These are phyloP conservation scores for Chaetomium cochliodes DNA, from an alignment of 495 filamentous ascomycete species.

Conservation along the genomic window DNA sequence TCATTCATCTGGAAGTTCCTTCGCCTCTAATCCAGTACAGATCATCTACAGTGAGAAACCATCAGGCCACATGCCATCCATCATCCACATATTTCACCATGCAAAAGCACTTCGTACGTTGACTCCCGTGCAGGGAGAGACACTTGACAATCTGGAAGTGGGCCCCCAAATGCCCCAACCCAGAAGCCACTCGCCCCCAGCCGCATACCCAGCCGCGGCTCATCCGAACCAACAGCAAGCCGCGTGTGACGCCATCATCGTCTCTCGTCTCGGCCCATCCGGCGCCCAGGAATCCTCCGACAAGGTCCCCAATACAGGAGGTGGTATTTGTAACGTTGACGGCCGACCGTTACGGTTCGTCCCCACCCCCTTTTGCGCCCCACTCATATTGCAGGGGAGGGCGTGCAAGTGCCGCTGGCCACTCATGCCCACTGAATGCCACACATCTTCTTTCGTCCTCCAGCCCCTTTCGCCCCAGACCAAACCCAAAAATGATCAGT, in stretches of 20 bases:
- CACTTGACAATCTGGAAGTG: not conserved
- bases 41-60: not conserved
- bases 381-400: too few species aligned
- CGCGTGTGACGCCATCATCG: conserved; percentile 1
- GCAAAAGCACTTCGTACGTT: too few species aligned
- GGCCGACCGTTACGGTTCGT: too few species aligned
- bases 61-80: not conserved
- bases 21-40: not conserved
- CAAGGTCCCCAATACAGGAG: not conserved
- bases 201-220: not conserved
- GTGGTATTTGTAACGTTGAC: not conserved
- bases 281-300: not conserved
- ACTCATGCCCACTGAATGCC: too few species aligned
- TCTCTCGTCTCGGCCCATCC: not conserved
- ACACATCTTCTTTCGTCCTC: too few species aligned
- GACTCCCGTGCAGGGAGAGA: too few species aligned
- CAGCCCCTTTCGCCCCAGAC: too few species aligned
- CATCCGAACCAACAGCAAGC: not conserved
- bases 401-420: too few species aligned
- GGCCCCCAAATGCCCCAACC: not conserved
- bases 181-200: not conserved
- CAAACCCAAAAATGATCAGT: too few species aligned
- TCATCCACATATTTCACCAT: not conserved
- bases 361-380: not conserved
- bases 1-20: not conserved